Evolutionary conservation across 129 eudicot genomes (phyloP), one percentile per base, ranked within the genome.

Genomic region (Flaveria ramosissima): DNA sequence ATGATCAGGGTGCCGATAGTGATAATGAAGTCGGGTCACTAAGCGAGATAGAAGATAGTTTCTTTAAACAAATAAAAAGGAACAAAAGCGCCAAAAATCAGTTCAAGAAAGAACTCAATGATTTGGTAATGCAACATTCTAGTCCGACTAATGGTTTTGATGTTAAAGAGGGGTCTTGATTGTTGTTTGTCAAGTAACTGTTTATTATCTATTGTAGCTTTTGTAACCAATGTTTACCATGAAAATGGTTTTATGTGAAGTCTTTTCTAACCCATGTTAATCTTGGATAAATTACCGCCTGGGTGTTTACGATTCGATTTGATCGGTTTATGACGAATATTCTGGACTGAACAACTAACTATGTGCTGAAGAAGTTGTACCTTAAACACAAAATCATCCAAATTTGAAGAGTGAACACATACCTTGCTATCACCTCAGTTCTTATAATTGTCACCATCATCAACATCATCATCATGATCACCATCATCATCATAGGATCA

Each of bases 31-130:
- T 72, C 3, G 86, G 74, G 77, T 83, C 89, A 21, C 68, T 88
- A 72, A 85, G 93, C 21, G 97, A 93, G 47, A 83, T 87, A 56
- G 98, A 93, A 77, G 90, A 87, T 63, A 52, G 81, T 75, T 93
- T 85, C 84, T 72, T 88, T 75, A 77, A 85, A 59, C 90, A 82
- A n/a, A 77, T 87, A 4, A 76, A 82, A 21, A 83, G 82, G 68
- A 90, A 80, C 46, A 81, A 88, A 60, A 78, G 73, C 7, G 85
- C 90, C 12, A 85, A 85, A 74, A 86, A 87, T 51, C 82, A 81
- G n/a, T 83, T 85, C 71, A 68, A 81, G 78, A 82, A 85, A 61
- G 87, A 89, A 71, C 71, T 77, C 10, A 86, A 88, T 24, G 81
- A 77, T 70, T 14, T 78, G 52, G 79, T 77, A 73, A 81, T 78